Evolutionary conservation across 2,329 filamentous ascomycete genomes (phyloP).

Genomic region (Fusarium sp.): DNA sequence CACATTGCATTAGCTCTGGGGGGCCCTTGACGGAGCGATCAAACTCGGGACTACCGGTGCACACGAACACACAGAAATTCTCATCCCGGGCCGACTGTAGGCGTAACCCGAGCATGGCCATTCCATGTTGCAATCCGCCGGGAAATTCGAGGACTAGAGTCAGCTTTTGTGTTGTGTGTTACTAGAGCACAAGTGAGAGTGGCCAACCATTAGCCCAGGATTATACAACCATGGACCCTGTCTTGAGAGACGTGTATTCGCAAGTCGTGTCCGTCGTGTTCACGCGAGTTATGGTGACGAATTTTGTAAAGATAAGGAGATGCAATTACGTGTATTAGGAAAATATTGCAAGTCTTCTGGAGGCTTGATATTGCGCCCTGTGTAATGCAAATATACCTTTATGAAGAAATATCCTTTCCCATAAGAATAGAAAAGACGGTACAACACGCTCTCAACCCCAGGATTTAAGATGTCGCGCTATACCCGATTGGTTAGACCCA

Average conservation of each 20-base stretch:
- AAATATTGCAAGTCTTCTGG: not conserved
- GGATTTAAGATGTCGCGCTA: not conserved
- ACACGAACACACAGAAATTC: not conserved
- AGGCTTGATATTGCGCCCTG: not conserved
- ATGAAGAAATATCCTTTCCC: not conserved
- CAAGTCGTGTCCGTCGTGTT: not conserved
- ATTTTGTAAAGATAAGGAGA: not conserved
- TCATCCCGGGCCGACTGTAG: constrained; percentile 29
- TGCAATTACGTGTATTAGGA: not conserved
- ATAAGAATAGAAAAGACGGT: not conserved
- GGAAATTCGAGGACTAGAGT: constrained; percentile 7
- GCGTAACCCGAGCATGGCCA: not conserved
- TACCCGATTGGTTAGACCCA: not conserved
- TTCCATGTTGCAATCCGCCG: constrained; percentile 3
- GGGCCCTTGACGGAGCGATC: not conserved
- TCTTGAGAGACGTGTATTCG: not conserved
- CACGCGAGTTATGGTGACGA: not conserved
- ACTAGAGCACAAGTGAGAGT: not conserved
- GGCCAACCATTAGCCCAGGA: not conserved
- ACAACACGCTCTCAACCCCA: not conserved
- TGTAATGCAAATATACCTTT: not conserved
- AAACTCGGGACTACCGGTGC: constrained; percentile 23
- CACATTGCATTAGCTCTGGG: constrained; percentile 5
- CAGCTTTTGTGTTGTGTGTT: not conserved
- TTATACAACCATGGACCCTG: not conserved